phyloP scores from a whole-genome alignment of 805 yeast species.

The Candida montana region DNA sequence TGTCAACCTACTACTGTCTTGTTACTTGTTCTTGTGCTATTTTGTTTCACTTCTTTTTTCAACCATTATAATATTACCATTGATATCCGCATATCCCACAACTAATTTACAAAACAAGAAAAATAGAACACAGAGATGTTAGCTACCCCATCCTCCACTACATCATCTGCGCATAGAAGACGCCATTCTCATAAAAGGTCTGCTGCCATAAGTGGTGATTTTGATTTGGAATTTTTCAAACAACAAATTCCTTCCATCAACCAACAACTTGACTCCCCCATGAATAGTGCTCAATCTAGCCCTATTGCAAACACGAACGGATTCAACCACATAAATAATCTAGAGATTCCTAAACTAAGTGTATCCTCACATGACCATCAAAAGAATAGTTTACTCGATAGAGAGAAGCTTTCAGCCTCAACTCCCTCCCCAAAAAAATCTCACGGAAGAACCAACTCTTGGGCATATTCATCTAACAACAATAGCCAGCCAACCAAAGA shows the following conservation, averaged over 20 bases:
- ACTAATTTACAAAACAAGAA: not conserved
- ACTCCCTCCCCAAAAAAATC: slow-evolving; percentile 22
- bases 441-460: slow-evolving; percentile 33
- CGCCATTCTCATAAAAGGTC: slow-evolving; percentile 81
- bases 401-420: slow-evolving; percentile 1
- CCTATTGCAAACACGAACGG: not conserved
- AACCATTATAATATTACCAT: not conserved
- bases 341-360: slow-evolving; percentile 8
- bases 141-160: slow-evolving; percentile 14
- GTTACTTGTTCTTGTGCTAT: not conserved
- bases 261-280: slow-evolving; percentile 10
- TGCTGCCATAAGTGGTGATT: slow-evolving; percentile 85
- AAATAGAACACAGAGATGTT: slow-evolving; percentile 7
- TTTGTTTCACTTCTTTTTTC: not conserved
- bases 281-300: not conserved
- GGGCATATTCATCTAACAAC: slow-evolving; percentile 29
- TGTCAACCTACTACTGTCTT: not conserved
- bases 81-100: slow-evolving; percentile 1
- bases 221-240: slow-evolving; percentile 38
- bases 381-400: not conserved
- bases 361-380: slow-evolving; percentile 12
- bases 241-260: slow-evolving; percentile 16
- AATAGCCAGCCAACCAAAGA: not conserved
- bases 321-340: not conserved
- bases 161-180: slow-evolving; percentile 30